Percentiles rank a stretch among this genome's conserved stretches.
Evolutionary conservation across 768 basidiomycete genomes (phyloP).

Genomic region (Cantharellus anzutake): DNA sequence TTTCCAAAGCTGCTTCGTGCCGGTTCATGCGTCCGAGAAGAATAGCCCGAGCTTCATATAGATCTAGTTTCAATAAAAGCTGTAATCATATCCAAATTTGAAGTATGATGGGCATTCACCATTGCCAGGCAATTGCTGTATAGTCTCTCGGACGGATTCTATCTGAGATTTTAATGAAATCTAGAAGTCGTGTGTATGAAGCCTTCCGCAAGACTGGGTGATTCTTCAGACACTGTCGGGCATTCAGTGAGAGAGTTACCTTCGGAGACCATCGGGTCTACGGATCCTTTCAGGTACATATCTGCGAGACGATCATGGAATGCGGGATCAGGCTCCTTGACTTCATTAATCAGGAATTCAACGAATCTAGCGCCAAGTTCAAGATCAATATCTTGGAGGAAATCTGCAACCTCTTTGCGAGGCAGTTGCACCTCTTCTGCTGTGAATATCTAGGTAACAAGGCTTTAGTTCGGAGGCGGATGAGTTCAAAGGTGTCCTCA

Average conservation of each 20-base stretch:
- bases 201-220: slow-evolving; percentile 16
- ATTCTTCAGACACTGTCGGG: neutral
- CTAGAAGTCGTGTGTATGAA: slow-evolving; percentile 49
- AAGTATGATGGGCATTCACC: slow-evolving; percentile 26
- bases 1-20: slow-evolving; percentile 86
- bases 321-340: slow-evolving; percentile 39
- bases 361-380: slow-evolving; percentile 60
- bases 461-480: neutral
- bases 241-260: slow-evolving; percentile 31
- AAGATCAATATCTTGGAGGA: slow-evolving; percentile 52
- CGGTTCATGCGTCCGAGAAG: slow-evolving; percentile 75
- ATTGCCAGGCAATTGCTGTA: slow-evolving; percentile 69
- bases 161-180: slow-evolving; percentile 52
- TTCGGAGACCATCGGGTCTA: slow-evolving; percentile 34
- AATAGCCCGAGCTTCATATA: slow-evolving; percentile 83
- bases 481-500: slow-evolving; percentile 6
- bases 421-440: slow-evolving; percentile 91
- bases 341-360: slow-evolving; percentile 63
- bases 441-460: slow-evolving; percentile 57
- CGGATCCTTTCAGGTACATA: slow-evolving; percentile 57
- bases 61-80: slow-evolving; percentile 27
- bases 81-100: neutral
- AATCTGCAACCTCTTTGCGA: slow-evolving; percentile 50
- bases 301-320: slow-evolving; percentile 87
- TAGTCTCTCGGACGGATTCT: slow-evolving; percentile 55